Percentiles rank a stretch among this genome's conserved stretches.
Evolutionary conservation across 2,329 filamentous ascomycete genomes (phyloP).

Genomic region (Phoma sp.): DNA sequence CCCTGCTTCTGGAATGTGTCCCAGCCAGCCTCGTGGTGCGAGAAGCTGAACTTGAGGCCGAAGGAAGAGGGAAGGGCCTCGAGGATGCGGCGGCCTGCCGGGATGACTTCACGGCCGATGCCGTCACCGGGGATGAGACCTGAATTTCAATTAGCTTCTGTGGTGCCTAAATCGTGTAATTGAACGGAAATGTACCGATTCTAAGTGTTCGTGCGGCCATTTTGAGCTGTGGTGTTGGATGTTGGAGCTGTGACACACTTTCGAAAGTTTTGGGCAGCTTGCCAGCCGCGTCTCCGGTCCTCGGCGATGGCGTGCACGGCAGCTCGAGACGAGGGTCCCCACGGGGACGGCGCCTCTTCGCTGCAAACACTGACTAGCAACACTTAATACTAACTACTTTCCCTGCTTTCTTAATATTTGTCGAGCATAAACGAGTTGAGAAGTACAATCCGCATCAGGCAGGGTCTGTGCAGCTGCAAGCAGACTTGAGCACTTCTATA

Average conservation of each 20-base stretch:
- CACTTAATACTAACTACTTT: no score
- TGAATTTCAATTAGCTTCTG: constrained; percentile 47
- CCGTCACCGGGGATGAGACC: constrained; percentile 97
- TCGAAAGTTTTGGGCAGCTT: constrained; percentile 22
- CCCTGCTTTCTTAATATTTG: no score
- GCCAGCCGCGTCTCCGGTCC: constrained; percentile 2
- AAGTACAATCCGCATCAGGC: no score
- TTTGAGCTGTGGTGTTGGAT: constrained; percentile 20
- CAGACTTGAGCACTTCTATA: no score
- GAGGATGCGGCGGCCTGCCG: constrained; percentile 85
- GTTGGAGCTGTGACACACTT: not conserved
- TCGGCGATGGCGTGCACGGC: constrained; percentile 7
- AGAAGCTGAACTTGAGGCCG: constrained; percentile 90
- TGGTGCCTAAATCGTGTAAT: no score
- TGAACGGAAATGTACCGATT: constrained; percentile 27
- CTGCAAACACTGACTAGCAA: not conserved
- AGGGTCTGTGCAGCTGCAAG: no score
- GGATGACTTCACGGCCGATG: constrained; percentile 98
- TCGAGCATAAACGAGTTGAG: no score
- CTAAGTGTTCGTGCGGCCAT: constrained; percentile 42
- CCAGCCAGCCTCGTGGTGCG: constrained; percentile 91
- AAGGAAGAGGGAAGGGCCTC: constrained; percentile 93
- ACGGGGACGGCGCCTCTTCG: not conserved
- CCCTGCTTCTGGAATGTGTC: constrained; percentile 92
- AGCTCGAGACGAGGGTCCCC: not conserved